phyloP scores from a whole-genome alignment of 2,329 filamentous ascomycete species.

The Clarireedia monteithiana region DNA sequence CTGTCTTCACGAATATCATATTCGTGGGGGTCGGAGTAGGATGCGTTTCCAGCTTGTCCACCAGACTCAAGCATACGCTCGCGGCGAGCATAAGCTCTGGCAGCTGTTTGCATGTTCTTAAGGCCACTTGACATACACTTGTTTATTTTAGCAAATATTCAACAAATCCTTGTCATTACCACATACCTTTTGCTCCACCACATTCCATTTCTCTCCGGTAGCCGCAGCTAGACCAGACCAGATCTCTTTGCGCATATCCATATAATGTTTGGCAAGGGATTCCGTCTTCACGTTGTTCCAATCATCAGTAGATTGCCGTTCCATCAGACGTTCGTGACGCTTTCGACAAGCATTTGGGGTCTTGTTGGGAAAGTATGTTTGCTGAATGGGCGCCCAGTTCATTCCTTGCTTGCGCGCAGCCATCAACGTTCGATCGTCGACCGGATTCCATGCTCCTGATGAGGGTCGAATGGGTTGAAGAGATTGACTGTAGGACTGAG shows the following conservation, averaged over 20 bases:
- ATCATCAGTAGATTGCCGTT: slow-evolving; percentile 51
- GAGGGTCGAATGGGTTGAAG: slow-evolving; percentile 38
- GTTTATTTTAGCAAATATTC: slow-evolving; percentile 9
- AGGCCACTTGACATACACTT: slow-evolving; percentile 79
- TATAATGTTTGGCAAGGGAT: slow-evolving; percentile 68
- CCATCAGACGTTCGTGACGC: slow-evolving; percentile 76
- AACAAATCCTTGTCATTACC: not conserved
- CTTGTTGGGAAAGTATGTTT: slow-evolving; percentile 69
- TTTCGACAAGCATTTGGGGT: slow-evolving; percentile 69
- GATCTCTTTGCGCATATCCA: slow-evolving; percentile 71
- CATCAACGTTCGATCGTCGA: slow-evolving; percentile 69
- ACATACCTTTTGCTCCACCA: slow-evolving; percentile 54
- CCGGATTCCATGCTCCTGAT: slow-evolving; percentile 62
- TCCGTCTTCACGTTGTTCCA: slow-evolving; percentile 74
- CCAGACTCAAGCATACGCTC: slow-evolving; percentile 40
- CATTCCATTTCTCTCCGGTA: slow-evolving; percentile 78
- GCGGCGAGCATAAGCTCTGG: slow-evolving; percentile 57
- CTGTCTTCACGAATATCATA: slow-evolving; percentile 48
- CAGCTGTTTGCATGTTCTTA: slow-evolving; percentile 68
- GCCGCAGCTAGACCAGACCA: slow-evolving; percentile 67
- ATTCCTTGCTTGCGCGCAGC: slow-evolving; percentile 64
- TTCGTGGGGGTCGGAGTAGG: slow-evolving; percentile 1
- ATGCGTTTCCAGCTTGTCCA: not conserved
- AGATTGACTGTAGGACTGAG: slow-evolving; percentile 7
- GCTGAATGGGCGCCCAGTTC: slow-evolving; percentile 78